These are phyloP conservation scores for Syzygium syzygioides DNA, from an alignment of 441 rosid genomes.

Conservation along the genomic window DNA sequence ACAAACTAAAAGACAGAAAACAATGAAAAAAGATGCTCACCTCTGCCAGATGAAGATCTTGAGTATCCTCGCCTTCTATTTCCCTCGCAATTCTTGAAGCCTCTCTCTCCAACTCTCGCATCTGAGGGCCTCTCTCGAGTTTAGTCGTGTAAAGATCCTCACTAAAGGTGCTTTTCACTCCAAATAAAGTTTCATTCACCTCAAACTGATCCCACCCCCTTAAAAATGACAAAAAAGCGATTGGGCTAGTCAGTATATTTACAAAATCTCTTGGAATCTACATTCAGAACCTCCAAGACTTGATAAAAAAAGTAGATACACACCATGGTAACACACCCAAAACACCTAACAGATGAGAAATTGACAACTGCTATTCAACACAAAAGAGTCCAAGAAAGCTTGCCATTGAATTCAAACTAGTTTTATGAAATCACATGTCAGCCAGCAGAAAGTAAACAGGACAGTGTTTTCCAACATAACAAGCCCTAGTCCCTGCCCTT, in stretches of 20 bases:
- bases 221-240: conserved; percentile 6
- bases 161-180: conserved; percentile 78
- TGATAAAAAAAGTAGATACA: background rate
- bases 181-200: conserved; percentile 65
- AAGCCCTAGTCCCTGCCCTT: background rate
- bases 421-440: background rate
- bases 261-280: background rate
- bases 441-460: background rate
- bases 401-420: background rate
- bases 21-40: conserved; percentile 24
- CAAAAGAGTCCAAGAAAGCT: background rate
- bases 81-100: conserved; percentile 86
- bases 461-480: background rate
- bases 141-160: conserved; percentile 89
- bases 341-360: background rate
- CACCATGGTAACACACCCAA: background rate
- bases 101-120: conserved; percentile 64
- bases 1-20: background rate
- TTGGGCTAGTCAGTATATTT: conserved; percentile 1
- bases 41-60: conserved; percentile 92
- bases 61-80: conserved; percentile 87
- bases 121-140: conserved; percentile 65
- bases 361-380: background rate
- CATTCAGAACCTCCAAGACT: background rate
- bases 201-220: conserved; percentile 94